phyloP scores from a whole-genome alignment of 352 stramenopile genomes.

The Pythium vanterpoolii region DNA sequence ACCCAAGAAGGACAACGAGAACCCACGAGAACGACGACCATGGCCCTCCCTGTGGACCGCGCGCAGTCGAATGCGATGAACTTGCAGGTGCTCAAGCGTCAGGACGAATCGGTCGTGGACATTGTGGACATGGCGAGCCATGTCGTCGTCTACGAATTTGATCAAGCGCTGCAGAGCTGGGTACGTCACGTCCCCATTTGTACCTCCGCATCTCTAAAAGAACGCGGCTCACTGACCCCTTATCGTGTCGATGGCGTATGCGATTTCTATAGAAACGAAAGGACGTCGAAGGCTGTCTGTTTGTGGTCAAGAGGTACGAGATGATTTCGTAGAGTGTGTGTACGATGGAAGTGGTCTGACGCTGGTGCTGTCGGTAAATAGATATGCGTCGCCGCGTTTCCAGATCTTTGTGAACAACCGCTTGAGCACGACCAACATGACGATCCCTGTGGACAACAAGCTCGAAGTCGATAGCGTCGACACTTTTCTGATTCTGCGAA shows the following conservation, averaged over 20 bases:
- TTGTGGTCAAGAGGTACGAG: slow-evolving; percentile 74
- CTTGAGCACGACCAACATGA: slow-evolving; percentile 87
- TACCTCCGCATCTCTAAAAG: background rate
- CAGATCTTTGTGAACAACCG: slow-evolving; percentile 90
- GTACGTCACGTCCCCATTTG: slow-evolving; percentile 31
- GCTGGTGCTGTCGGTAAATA: slow-evolving; percentile 10
- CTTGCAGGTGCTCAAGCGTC: slow-evolving; percentile 81
- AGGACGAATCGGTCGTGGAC: slow-evolving; percentile 74
- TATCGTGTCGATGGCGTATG: background rate
- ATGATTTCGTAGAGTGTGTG: background rate
- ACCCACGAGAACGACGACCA: slow-evolving; percentile 11
- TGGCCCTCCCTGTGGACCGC: slow-evolving; percentile 50
- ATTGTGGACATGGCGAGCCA: slow-evolving; percentile 85
- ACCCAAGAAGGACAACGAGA: background rate
- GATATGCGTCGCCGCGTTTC: slow-evolving; percentile 71
- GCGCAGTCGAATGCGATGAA: slow-evolving; percentile 86
- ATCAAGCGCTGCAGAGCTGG: slow-evolving; percentile 78
- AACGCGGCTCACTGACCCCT: background rate
- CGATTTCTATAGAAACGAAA: slow-evolving; percentile 65
- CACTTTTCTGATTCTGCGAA: slow-evolving; percentile 82
- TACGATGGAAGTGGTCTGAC: background rate
- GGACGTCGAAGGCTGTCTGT: slow-evolving; percentile 82
- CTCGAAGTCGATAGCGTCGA: slow-evolving; percentile 83
- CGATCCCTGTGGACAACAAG: slow-evolving; percentile 60
- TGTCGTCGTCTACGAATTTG: slow-evolving; percentile 88